Conservation (phyloP, 148 eudicot species). For the Beta vulgaris region DNA sequence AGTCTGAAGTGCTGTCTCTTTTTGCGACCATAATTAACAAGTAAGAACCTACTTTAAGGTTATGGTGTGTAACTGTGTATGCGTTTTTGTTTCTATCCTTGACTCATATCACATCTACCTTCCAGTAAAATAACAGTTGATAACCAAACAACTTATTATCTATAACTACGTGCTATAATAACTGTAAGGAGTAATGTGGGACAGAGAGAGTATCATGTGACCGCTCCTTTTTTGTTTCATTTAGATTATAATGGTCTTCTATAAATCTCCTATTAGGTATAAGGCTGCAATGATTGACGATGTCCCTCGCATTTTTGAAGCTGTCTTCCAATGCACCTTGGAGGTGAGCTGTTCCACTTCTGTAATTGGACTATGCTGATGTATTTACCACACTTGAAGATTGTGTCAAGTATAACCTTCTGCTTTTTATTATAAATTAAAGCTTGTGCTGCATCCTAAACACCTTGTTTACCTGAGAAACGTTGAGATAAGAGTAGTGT, state of each 20-base stretch:
- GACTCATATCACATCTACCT: no score
- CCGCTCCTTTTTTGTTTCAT: neutral
- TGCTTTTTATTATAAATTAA: neutral
- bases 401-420: neutral
- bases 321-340: constrained; percentile 92
- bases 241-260: neutral
- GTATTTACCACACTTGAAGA: no score
- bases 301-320: constrained; percentile 91
- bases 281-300: constrained; percentile 90
- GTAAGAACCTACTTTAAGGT: constrained; percentile 33
- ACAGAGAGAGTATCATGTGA: no score
- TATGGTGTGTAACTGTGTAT: neutral
- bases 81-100: neutral
- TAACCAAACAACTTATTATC: no score
- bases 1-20: constrained; percentile 95
- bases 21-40: constrained; percentile 97
- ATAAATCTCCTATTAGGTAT: constrained; percentile 43
- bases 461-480: neutral
- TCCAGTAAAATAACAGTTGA: no score
- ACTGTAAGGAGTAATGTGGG: no score
- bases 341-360: constrained; percentile 47
- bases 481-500: neutral
- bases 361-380: neutral
- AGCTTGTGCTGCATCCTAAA: neutral
- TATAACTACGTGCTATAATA: no score